Evolutionary conservation across 2,329 filamentous ascomycete genomes (phyloP).

Genomic region (Pseudocercospora crystallina): DNA sequence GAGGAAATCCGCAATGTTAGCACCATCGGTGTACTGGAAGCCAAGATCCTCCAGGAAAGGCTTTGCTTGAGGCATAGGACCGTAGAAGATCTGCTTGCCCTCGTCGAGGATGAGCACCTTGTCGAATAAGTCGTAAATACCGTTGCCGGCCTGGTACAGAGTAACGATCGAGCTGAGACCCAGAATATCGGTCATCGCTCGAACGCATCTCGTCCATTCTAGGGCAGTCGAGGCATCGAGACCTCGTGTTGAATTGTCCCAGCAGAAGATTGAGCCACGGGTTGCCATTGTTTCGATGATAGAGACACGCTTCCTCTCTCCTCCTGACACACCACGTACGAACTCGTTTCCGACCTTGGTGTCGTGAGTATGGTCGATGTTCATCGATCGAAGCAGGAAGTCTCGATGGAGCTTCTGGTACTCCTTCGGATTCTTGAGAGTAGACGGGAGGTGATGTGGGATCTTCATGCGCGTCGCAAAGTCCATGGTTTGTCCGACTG

Average conservation of each 20-base stretch:
- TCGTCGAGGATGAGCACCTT: slow-evolving; percentile 68
- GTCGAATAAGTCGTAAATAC: slow-evolving; percentile 68
- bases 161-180: slow-evolving; percentile 63
- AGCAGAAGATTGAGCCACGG: slow-evolving; percentile 60
- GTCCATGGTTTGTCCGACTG: slow-evolving; percentile 56
- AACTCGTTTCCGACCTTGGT: slow-evolving; percentile 69
- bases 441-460: slow-evolving; percentile 42
- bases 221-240: slow-evolving; percentile 66
- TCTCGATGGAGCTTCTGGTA: slow-evolving; percentile 50
- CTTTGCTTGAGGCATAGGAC: slow-evolving; percentile 57
- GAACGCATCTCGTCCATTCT: slow-evolving; percentile 53
- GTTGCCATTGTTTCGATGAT: slow-evolving; percentile 65
- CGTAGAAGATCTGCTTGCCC: slow-evolving; percentile 66
- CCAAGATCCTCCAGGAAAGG: slow-evolving; percentile 66
- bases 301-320: slow-evolving; percentile 68
- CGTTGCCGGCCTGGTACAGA: slow-evolving; percentile 69
- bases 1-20: slow-evolving; percentile 65
- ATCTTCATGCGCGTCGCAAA: slow-evolving; percentile 56
- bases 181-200: slow-evolving; percentile 63
- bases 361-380: slow-evolving; percentile 59
- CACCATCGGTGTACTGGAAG: slow-evolving; percentile 61
- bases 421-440: slow-evolving; percentile 40
- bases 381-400: slow-evolving; percentile 59
- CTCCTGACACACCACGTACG: slow-evolving; percentile 65
- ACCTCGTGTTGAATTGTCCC: slow-evolving; percentile 67